These are phyloP conservation scores for Lyophyllum semitale DNA, from an alignment of 768 basidiomycete genomes.

Conservation along the genomic window DNA sequence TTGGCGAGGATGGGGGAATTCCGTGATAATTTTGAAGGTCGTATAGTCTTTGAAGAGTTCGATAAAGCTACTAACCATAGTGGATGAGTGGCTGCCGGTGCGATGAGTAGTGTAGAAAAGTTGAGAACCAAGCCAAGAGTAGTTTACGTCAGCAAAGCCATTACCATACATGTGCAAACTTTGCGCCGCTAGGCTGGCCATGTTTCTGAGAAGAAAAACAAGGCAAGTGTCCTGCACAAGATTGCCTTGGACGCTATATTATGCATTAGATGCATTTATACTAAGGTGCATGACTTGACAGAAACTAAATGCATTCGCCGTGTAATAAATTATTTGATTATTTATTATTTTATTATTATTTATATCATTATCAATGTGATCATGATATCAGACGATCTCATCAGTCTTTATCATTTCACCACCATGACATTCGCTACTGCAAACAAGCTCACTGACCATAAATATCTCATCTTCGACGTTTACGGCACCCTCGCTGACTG, in stretches of 20 bases:
- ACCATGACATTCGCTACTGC: background rate
- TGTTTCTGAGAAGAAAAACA: conserved; percentile 10
- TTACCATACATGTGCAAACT: background rate
- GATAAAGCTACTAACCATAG: background rate
- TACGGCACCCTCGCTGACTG: conserved; percentile 82
- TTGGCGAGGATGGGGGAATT: background rate
- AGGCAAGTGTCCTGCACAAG: conserved; percentile 14
- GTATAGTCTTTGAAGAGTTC: background rate
- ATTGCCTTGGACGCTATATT: conserved; percentile 18
- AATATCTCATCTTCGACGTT: conserved; percentile 71
- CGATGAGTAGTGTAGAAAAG: background rate
- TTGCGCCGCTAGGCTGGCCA: background rate
- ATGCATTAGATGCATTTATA: no score
- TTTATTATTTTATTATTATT: no score
- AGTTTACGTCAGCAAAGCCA: background rate
- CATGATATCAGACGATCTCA: no score
- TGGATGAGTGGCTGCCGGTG: background rate
- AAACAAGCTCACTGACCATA: conserved; percentile 42
- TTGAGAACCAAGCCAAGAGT: background rate
- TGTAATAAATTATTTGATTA: no score
- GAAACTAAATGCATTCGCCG: no score
- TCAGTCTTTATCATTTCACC: no score
- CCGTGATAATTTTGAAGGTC: background rate
- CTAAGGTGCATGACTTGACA: no score
- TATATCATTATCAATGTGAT: no score